Base-by-base conservation (phyloP, 345 rosid genomes). In the Aurinia saxatilis region DNA sequence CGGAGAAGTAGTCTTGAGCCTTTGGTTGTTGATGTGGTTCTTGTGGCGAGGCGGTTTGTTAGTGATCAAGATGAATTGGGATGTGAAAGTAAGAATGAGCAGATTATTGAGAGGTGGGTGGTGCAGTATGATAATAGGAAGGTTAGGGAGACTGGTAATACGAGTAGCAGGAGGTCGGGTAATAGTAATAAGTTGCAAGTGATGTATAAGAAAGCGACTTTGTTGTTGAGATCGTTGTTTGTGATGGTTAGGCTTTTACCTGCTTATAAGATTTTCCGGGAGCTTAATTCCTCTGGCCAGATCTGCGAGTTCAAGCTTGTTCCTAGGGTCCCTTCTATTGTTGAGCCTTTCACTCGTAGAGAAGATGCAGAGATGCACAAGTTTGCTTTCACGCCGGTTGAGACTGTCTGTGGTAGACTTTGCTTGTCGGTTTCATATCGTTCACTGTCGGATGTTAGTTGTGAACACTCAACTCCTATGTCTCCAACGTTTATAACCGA, bases 51-150 rank as follows among this genome's bases (percentile, higher is more conserved):
- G 56, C 68, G 85, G 0, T 53, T 71, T 73, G 77, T 65, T 70
- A 76, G 88, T 84, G 84, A 71, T 75, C 88, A 75, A 66, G 95
- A 82, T 61, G 88, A 85, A 44, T 41, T 72, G 16, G 82, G 87
- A 12, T 65, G 71, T 66, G 88, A 75, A 15, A 62, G 31, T 11
- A 79, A 68, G 82, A 74, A 63, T 36, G 92, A 86, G 66, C 89
- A 79, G 81, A 72, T 93, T 23, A 72, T 93, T 18, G 99, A 93
- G 85, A 87, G 97, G 65, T 93, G 99, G 99, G 65, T 84, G 2
- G 81, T 93, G 68, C 96, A 84, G 63, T 85, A 93, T 61, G 96
- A 90, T 69, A 78, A 71, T 45, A 72, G 82, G 63, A 87, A 77
- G 84, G 30, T 60, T 4, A 84, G 80, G 70, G 96, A 83, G 65